Base-by-base conservation (phyloP, 2,329 filamentous ascomycete genomes). In the Sporothrix mexicana region DNA sequence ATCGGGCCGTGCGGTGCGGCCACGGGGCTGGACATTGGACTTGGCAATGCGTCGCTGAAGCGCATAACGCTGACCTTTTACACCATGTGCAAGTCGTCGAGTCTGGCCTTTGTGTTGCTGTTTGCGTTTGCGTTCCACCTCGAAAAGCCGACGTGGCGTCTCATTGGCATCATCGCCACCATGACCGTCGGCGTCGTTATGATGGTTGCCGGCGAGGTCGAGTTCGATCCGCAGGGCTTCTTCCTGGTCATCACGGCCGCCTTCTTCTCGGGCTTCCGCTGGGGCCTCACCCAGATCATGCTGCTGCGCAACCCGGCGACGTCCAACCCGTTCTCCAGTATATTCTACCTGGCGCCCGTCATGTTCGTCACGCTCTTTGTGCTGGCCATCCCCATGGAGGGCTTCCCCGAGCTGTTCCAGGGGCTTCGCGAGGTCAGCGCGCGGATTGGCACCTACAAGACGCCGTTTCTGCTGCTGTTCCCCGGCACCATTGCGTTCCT, bases 71-170 rank as follows among this genome's bases (percentile, higher is more conserved):
- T 99, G 77, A 98, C 95, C 10, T 99, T 99, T 81, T 97, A 97
- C 83, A 99, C 96, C 74, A 98, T 99, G 96, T 98, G 96, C 84
- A 99, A 99, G 87, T 98, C 95, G 6, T 98, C 95, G 10, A 93
- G 95, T 17, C 88, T 99, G 25, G 95, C 93, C 61, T 99, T 98
- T 80, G 96, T 99, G 71, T 90, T 99, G 25, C 82, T 97, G 67
- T 99, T 99, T 80, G 96, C 96, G 75, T 97, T 99, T 79, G 81
- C 97, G 66, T 98, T 99, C 84, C 91, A 93, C 70, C 90, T 99
- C 70, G 96, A 99, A 82, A 88, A 89, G 12, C 94, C 93, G 0
- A 98, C 95, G 0, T 90, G 92, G 86, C 93, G 92, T 77, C 88
- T 99, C 9, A 92, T 97, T 53, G 86, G 88, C 76, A 96, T 98